Evolutionary conservation across 345 rosid species (phyloP), one percentile per base, ranked within the genome.

Genomic region (Pistacia atlantica): DNA sequence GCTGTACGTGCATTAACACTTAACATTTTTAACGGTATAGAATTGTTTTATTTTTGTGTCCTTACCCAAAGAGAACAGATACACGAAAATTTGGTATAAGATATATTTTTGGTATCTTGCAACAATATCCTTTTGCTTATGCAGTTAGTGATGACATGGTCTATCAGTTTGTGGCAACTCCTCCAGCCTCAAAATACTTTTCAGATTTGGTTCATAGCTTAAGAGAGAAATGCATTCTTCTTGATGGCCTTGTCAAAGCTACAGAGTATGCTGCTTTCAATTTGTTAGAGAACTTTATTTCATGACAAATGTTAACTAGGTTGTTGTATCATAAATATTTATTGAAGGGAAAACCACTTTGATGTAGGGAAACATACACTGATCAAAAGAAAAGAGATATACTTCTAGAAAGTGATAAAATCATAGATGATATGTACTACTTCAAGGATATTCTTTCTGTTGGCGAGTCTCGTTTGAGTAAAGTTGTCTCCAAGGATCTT

Each of bases 1-100:
- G 95, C 91, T 83, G 86, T 91, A 73, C 93, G 87, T 65, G 95
- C 93, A 79, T 85, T 91, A 75, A 84, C 87, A 56, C 95, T 91
- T 79, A 87, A 82, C 63, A 82, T 89, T 68, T 91, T 83, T 61
- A 85, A 89, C 75, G 91, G 93, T 91, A 85, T 57, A 42, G 49
- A 42, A 52, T 68, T 66, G 54, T 5, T 28, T 38, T 83, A 25
- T 70, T 64, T 60, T 73, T 56, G 61, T 59, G 60, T 42, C 51
- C 45, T 56, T 25, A 25, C 0, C 31, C 45, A 45, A 38, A 37
- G 37, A 66, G 59, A 28, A 67, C 56, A 81, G 61, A 67, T 60
- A 67, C 65, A 18, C 60, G 35, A 57, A 65, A 31, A 37, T 35
- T 71, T 70, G 54, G 56, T 71, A 59, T 57, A 46, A 59, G 16